Base-by-base conservation (phyloP, 805 yeast genomes). In the Metschnikowia similis region DNA sequence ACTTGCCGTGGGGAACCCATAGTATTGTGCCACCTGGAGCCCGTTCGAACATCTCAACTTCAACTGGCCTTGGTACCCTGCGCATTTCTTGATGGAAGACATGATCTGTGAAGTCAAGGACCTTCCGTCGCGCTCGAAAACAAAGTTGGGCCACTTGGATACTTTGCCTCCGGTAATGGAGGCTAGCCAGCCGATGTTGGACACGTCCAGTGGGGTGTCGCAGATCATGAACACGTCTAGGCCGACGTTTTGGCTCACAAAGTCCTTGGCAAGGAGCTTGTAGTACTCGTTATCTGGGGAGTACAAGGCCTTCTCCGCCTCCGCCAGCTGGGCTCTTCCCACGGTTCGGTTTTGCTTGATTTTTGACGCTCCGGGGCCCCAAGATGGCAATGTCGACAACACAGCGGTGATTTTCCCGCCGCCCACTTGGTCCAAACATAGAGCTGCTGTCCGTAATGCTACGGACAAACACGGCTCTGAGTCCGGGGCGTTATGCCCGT, bases 1-100 rank as follows among this genome's bases (percentile, higher is more conserved):
- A 16, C 37, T 40, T 1, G 65, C 56, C 0, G 70, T 53, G 4
- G 73, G 66, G 6, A 75, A 66, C 0, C 92, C 92, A 58, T 85
- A 86, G 63, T 90, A 88, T 49, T 81, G 81, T 13, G 80, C 69
- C 8, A 92, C 89, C 61, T 88, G 95, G 47, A 94, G 71, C 0
- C 98, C 98, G 55, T 79, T 82, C 1, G 97, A 89, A 58, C 91
- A 85, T 56, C 99, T 85, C 27, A 90, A 79, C 61, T 90, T 90
- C 55, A 92, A 67, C 56, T 85, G 85, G 5, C 87, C 91, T 64
- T 88, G 94, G 59, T 86, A 86, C 4, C 95, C 98, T 4, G 67
- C 66, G 2, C 80, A 69, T 27, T 75, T 74, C 2, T 68, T 60
- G 13, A 86, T 75, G 6, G 82, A 71, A 34, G 72, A 69, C n/a